phyloP scores from a whole-genome alignment of 768 basidiomycete genomes.

The Termitomyces sp. region DNA sequence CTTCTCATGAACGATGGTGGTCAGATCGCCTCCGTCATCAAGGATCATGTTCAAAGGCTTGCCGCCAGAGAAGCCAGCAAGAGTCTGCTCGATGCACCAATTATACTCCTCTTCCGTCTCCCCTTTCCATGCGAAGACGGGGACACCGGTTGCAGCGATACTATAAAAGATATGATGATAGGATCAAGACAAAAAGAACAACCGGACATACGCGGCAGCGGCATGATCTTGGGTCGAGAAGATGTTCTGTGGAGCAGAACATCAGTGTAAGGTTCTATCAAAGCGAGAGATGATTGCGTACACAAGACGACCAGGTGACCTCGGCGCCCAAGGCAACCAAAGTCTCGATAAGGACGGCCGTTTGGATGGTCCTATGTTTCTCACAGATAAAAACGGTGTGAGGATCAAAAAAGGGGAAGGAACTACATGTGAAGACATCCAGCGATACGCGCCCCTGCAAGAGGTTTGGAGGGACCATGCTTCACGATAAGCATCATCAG shows the following conservation, averaged over 20 bases:
- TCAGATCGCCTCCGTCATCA: conserved; percentile 98
- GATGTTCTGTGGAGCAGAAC: conserved; percentile 65
- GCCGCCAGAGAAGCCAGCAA: conserved; percentile 81
- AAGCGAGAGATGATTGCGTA: conserved; percentile 31
- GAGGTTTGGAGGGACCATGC: conserved; percentile 77
- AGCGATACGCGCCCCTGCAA: conserved; percentile 93
- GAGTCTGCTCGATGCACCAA: conserved; percentile 98
- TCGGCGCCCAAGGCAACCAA: conserved; percentile 92
- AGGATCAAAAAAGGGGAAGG: neutral
- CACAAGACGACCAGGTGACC: conserved; percentile 98
- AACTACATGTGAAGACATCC: conserved; percentile 96
- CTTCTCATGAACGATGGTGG: conserved; percentile 92
- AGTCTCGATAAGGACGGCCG: conserved; percentile 98
- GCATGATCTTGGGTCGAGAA: conserved; percentile 99
- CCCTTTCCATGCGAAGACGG: conserved; percentile 99
- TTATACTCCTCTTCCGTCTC: conserved; percentile 98
- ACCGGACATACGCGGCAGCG: conserved; percentile 76
- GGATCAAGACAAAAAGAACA: neutral
- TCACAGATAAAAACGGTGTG: conserved; percentile 1
- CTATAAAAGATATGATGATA: conserved; percentile 29
- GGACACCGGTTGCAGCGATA: conserved; percentile 96
- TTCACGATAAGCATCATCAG: conserved; percentile 29
- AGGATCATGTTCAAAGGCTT: conserved; percentile 96
- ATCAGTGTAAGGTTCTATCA: neutral
- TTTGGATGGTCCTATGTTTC: conserved; percentile 86